Percentiles rank a stretch among this genome's conserved stretches.
Conservation (phyloP, 345 rosid genomes). For the Arabidopsis thaliana region TAIR10.1 NC_003076.8:19802501-19803000, state of each 20-base stretch:
- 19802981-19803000: conserved; percentile 21
- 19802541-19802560: conserved; percentile 33
- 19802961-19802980: not conserved
- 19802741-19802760: conserved; percentile 3
- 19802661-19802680: conserved; percentile 22
- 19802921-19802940: not conserved
- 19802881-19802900: conserved; percentile 8
- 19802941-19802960: conserved; percentile 9
- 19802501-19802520: conserved; percentile 44
- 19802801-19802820: not conserved
- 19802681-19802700: conserved; percentile 15
- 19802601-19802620: conserved; percentile 48
- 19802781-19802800: not conserved
- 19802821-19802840: not conserved
- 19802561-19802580: conserved; percentile 43
- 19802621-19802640: conserved; percentile 52
- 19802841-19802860: not conserved
- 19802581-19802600: conserved; percentile 53
- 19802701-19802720: not conserved
- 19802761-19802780: conserved; percentile 15
- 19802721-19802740: conserved; percentile 15
- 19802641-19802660: conserved; percentile 43
- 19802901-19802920: conserved; percentile 22
- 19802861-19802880: not conserved
- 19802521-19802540: conserved; percentile 40